A percentile compares a stretch with the other conserved stretches of the same genome.
These are phyloP conservation scores for Leptodermis oblonga DNA, from an alignment of 257 asterid genomes.

Conservation along the genomic window DNA sequence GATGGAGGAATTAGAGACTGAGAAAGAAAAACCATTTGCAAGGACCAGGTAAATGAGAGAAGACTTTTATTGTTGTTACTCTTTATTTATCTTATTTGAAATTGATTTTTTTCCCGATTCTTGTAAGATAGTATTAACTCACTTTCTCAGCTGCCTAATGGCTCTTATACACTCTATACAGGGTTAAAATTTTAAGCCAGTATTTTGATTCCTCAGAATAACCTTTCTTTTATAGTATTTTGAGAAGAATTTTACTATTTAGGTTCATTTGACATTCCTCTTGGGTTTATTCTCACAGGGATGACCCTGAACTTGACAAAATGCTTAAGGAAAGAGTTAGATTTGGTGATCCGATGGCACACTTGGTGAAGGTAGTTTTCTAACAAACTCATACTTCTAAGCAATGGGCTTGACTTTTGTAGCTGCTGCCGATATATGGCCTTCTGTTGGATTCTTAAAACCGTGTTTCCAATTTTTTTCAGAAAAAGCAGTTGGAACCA, in stretches of 20 bases:
- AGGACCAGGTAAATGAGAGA: conserved; percentile 53
- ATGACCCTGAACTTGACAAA: conserved; percentile 85
- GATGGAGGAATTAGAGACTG: conserved; percentile 63
- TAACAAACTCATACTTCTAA: neutral
- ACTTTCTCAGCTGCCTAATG: neutral
- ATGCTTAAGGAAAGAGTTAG: conserved; percentile 81
- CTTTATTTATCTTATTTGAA: neutral
- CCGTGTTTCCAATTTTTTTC: conserved; percentile 15
- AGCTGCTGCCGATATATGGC: neutral
- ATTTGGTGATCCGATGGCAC: conserved; percentile 99
- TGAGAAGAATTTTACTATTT: neutral
- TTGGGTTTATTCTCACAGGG: conserved; percentile 41
- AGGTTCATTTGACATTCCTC: conserved; percentile 1
- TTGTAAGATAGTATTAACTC: neutral
- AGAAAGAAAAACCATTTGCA: conserved; percentile 94
- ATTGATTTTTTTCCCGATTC: neutral
- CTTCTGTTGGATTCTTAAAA: neutral
- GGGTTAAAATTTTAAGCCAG: neutral
- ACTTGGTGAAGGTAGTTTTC: conserved; percentile 60
- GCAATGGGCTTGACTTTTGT: neutral
- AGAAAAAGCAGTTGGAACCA: conserved; percentile 55
- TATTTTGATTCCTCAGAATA: neutral
- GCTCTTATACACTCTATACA: neutral
- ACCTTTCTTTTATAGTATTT: neutral
- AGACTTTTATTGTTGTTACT: neutral